Percentiles rank a stretch among this genome's conserved stretches.
Conservation (phyloP, 305 asterid species). For the Fraxinus dipetala region DNA sequence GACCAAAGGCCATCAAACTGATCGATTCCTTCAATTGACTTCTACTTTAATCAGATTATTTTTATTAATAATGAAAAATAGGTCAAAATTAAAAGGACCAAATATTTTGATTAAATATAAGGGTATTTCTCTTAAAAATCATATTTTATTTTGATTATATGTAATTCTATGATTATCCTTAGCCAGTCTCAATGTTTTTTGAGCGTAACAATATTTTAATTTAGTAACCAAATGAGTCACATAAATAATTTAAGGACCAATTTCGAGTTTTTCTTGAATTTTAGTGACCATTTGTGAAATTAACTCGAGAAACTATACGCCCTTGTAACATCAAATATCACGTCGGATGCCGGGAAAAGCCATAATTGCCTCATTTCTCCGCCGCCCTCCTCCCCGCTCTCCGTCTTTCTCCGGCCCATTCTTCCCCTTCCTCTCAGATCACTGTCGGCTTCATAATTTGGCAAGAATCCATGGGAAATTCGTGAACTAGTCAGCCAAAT, state of each 20-base stretch:
- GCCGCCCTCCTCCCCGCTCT: conserved; percentile 18
- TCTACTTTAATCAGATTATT: too few relatives aligned
- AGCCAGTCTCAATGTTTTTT: background rate
- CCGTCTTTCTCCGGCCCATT: conserved; percentile 20
- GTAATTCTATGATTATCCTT: background rate
- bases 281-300: background rate
- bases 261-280: background rate
- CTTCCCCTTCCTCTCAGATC: conserved; percentile 36
- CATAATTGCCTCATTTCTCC: background rate
- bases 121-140: background rate
- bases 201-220: background rate
- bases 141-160: background rate
- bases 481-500: conserved; percentile 23
- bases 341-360: conserved; percentile 17
- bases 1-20: background rate
- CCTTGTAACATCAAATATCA: conserved; percentile 24
- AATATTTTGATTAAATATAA: too few relatives aligned
- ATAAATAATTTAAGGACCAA: background rate
- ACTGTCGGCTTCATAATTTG: conserved; percentile 13
- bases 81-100: background rate
- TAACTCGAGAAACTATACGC: background rate
- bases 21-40: background rate
- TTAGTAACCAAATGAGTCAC: background rate
- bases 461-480: conserved; percentile 26
- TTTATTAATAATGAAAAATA: too few relatives aligned